These are phyloP conservation scores for Lecanicillium sp. DNA, from an alignment of 2,329 filamentous ascomycete genomes.

Conservation along the genomic window DNA sequence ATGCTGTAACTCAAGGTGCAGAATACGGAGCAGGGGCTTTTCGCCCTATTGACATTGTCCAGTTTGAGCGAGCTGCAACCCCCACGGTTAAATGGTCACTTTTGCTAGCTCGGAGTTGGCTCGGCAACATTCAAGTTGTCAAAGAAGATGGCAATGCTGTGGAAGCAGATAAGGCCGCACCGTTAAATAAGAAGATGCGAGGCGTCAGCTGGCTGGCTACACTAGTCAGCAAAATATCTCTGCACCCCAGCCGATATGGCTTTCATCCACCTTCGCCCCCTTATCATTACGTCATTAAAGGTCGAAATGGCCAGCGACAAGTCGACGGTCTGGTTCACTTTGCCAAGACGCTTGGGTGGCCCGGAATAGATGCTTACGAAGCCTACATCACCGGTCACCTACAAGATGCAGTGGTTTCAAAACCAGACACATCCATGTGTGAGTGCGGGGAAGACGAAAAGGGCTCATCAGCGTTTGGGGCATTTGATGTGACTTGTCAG, in stretches of 20 bases:
- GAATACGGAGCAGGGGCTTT: conserved; percentile 44
- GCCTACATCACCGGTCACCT: conserved; percentile 40
- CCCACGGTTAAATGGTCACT: conserved; percentile 59
- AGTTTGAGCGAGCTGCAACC: conserved; percentile 54
- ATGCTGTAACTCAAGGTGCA: conserved; percentile 53
- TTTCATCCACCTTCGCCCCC: conserved; percentile 22
- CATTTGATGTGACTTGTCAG: conserved; percentile 26
- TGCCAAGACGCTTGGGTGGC: conserved; percentile 54
- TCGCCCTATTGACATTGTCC: conserved; percentile 47
- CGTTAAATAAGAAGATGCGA: conserved; percentile 15
- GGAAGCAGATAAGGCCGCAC: conserved; percentile 6
- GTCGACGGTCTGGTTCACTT: conserved; percentile 56
- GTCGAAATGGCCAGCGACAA: conserved; percentile 49
- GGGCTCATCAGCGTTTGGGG: conserved; percentile 39
- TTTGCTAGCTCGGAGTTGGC: conserved; percentile 54
- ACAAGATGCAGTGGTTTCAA: conserved; percentile 31
- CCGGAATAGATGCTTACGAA: conserved; percentile 45
- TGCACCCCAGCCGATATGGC: conserved; percentile 31
- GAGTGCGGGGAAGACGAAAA: conserved; percentile 11
- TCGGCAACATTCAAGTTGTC: conserved; percentile 57
- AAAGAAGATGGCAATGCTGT: conserved; percentile 1
- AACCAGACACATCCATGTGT: conserved; percentile 9
- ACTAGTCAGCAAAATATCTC: conserved; percentile 45
- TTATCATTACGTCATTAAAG: conserved; percentile 41
- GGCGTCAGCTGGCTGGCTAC: conserved; percentile 46